Evolutionary conservation across 2,329 filamentous ascomycete genomes (phyloP).

Genomic region (Colletotrichum sojae): DNA sequence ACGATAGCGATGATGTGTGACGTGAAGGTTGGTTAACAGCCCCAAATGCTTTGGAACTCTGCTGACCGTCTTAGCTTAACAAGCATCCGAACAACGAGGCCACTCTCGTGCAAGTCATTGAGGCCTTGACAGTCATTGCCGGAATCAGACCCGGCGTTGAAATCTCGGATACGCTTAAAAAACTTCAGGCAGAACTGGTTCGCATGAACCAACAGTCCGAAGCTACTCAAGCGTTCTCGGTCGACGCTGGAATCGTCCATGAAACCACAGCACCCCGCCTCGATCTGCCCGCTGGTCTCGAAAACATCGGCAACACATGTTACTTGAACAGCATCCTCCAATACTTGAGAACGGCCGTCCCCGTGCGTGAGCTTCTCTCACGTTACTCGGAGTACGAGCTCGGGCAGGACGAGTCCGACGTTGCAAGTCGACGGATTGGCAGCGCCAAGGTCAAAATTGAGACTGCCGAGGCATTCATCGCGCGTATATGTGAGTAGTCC

Average conservation of each 20-base stretch:
- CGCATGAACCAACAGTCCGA: neutral
- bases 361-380: constrained; percentile 84
- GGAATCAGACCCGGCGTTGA: constrained; percentile 25
- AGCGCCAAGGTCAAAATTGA: constrained; percentile 69
- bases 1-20: constrained; percentile 31
- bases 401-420: constrained; percentile 73
- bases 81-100: constrained; percentile 27
- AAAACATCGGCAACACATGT: constrained; percentile 97
- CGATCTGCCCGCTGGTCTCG: constrained; percentile 84
- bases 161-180: neutral
- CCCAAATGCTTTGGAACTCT: neutral
- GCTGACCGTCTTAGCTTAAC: constrained; percentile 14
- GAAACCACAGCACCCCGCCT: constrained; percentile 42
- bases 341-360: constrained; percentile 91
- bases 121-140: constrained; percentile 35
- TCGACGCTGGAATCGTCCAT: neutral
- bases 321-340: constrained; percentile 97
- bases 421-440: constrained; percentile 81
- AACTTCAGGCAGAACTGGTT: neutral
- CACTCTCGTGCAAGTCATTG: constrained; percentile 8
- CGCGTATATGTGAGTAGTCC: constrained; percentile 79
- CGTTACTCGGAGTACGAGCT: constrained; percentile 81
- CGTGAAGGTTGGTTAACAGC: constrained; percentile 30
- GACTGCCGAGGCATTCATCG: constrained; percentile 71
- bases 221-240: neutral